Evolutionary conservation across 345 rosid genomes (phyloP).

Genomic region (Erysimum cheiranthoides): DNA sequence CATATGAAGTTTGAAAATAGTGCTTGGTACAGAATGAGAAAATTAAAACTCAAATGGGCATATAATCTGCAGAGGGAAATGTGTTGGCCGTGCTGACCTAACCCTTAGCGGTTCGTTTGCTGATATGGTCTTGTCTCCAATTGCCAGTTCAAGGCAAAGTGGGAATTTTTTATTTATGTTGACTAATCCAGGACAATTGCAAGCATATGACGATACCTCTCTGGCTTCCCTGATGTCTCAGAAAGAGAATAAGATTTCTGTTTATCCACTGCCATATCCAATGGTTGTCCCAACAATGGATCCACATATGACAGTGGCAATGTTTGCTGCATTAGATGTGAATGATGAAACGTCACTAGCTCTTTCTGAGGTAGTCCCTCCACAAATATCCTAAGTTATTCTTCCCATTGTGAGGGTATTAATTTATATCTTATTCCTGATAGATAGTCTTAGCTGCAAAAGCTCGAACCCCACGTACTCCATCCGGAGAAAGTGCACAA

Average conservation of each 20-base stretch:
- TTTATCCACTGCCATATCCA: slow-evolving; percentile 60
- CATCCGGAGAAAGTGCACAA: slow-evolving; percentile 45
- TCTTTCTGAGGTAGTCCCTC: slow-evolving; percentile 63
- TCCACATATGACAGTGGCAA: slow-evolving; percentile 67
- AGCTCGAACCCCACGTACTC: slow-evolving; percentile 49
- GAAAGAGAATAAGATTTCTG: slow-evolving; percentile 51
- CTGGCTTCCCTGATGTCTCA: slow-evolving; percentile 60
- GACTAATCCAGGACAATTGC: slow-evolving; percentile 81
- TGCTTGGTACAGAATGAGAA: background rate
- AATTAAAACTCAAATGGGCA: slow-evolving; percentile 2
- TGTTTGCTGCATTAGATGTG: slow-evolving; percentile 49
- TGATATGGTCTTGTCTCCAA: slow-evolving; percentile 76
- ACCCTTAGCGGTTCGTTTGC: slow-evolving; percentile 77
- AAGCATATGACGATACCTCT: slow-evolving; percentile 62
- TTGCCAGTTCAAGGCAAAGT: slow-evolving; percentile 49
- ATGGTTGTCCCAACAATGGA: slow-evolving; percentile 62
- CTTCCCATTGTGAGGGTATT: slow-evolving; percentile 29
- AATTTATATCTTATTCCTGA: slow-evolving; percentile 41
- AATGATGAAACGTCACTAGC: slow-evolving; percentile 52
- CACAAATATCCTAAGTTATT: slow-evolving; percentile 15
- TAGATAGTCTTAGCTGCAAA: too few species aligned
- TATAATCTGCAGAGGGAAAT: slow-evolving; percentile 36
- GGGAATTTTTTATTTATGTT: slow-evolving; percentile 57
- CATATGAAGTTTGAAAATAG: background rate
- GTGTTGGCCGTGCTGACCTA: slow-evolving; percentile 68